Percentiles rank a stretch among this genome's conserved stretches.
These are phyloP conservation scores for Leptographium lundbergii DNA, from an alignment of 2,329 filamentous ascomycete genomes.

Conservation along the genomic window DNA sequence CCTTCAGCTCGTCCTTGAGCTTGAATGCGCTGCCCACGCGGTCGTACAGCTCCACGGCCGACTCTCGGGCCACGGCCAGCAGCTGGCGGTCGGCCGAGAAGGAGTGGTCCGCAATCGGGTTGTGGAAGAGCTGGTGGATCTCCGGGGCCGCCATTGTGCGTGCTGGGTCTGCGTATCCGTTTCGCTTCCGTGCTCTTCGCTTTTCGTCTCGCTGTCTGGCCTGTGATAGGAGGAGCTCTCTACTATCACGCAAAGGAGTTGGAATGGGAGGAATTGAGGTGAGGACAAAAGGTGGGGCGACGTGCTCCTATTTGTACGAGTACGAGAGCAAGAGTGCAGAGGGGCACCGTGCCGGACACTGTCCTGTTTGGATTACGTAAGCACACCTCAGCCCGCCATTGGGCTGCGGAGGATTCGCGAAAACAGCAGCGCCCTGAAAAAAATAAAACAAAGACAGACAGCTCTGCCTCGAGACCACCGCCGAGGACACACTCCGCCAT, in stretches of 20 bases:
- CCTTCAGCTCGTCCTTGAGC: conserved; percentile 84
- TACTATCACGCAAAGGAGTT: conserved; percentile 58
- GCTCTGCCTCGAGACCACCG: neutral
- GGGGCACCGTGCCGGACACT: neutral
- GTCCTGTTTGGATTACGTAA: neutral
- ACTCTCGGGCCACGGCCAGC: conserved; percentile 84
- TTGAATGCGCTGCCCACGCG: conserved; percentile 61
- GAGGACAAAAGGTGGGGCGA: too few species aligned
- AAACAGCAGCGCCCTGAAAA: neutral
- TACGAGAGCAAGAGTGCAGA: too few species aligned
- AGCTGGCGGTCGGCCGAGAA: conserved; percentile 87
- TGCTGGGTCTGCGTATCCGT: neutral
- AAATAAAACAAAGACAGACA: neutral
- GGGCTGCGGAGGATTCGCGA: neutral
- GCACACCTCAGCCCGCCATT: neutral
- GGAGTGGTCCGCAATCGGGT: conserved; percentile 92
- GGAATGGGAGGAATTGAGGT: neutral
- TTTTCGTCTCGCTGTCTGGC: neutral
- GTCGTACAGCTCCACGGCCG: conserved; percentile 77
- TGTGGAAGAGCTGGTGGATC: conserved; percentile 94
- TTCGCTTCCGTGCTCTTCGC: neutral
- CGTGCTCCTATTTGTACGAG: too few species aligned
- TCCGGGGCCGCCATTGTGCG: conserved; percentile 68
- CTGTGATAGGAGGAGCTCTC: conserved; percentile 90
- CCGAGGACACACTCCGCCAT: conserved; percentile 14